Percentiles rank a stretch among this genome's conserved stretches.
Evolutionary conservation across 192 early-diverging fungal species (phyloP).

Genomic region (Umbelopsis vinacea): DNA sequence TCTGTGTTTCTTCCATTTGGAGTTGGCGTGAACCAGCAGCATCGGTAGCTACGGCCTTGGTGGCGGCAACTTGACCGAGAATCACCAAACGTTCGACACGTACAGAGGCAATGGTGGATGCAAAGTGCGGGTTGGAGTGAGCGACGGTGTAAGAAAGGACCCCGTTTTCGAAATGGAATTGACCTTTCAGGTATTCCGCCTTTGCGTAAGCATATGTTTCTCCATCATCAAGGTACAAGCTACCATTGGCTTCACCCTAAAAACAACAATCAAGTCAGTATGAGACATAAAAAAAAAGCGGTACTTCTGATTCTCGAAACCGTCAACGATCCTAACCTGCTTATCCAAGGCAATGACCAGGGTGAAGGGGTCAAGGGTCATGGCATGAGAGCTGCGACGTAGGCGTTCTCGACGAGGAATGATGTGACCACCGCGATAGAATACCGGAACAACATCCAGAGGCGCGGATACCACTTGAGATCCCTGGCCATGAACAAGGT

Average conservation of each 20-base stretch:
- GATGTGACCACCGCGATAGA: slow-evolving; percentile 89
- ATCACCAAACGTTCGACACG: slow-evolving; percentile 51
- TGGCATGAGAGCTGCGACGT: slow-evolving; percentile 79
- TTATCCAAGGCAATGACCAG: slow-evolving; percentile 79
- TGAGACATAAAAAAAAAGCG: not conserved
- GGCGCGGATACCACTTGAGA: slow-evolving; percentile 61
- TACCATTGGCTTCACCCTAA: slow-evolving; percentile 70
- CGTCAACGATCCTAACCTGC: slow-evolving; percentile 39
- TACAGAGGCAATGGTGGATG: slow-evolving; percentile 30
- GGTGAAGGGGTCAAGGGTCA: slow-evolving; percentile 90
- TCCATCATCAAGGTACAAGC: slow-evolving; percentile 94
- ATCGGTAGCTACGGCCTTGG: slow-evolving; percentile 43
- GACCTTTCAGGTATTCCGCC: slow-evolving; percentile 67
- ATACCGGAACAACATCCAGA: slow-evolving; percentile 82
- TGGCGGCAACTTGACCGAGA: slow-evolving; percentile 30
- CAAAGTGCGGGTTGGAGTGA: slow-evolving; percentile 35
- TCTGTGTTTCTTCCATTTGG: slow-evolving; percentile 38
- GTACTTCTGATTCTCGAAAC: no score
- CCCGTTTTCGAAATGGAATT: slow-evolving; percentile 54
- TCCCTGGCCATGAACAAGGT: slow-evolving; percentile 31
- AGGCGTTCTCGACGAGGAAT: slow-evolving; percentile 83
- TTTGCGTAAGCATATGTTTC: slow-evolving; percentile 70
- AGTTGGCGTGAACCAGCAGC: slow-evolving; percentile 34
- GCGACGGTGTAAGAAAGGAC: slow-evolving; percentile 43
- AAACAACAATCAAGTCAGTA: not conserved